These are phyloP conservation scores for Aspergillus proliferans DNA, from an alignment of 2,329 filamentous ascomycete genomes.

Conservation along the genomic window DNA sequence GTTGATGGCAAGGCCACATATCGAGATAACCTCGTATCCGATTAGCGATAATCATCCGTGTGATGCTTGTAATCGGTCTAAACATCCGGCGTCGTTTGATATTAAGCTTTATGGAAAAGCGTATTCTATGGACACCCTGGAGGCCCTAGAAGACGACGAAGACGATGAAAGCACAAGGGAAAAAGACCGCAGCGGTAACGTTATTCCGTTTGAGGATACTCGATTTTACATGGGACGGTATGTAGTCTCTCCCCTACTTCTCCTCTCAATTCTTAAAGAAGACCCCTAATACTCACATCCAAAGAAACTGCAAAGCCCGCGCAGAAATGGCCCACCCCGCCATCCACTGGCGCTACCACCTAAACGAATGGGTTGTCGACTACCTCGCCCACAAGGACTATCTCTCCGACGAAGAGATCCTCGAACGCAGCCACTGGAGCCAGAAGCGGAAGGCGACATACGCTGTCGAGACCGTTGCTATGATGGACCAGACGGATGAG, in stretches of 20 bases:
- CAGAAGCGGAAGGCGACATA: slow-evolving; percentile 53
- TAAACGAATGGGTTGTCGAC: slow-evolving; percentile 65
- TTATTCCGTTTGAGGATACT: slow-evolving; percentile 39
- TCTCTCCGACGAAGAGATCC: slow-evolving; percentile 51
- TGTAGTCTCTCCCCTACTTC: slow-evolving; percentile 4
- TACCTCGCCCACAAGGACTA: slow-evolving; percentile 56
- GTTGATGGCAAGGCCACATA: slow-evolving; percentile 59
- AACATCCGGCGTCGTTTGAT: slow-evolving; percentile 61
- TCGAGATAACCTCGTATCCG: slow-evolving; percentile 46
- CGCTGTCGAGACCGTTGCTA: slow-evolving; percentile 58
- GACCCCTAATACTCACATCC: neutral
- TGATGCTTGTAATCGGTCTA: slow-evolving; percentile 64
- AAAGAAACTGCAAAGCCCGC: slow-evolving; percentile 53
- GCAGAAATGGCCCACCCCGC: slow-evolving; percentile 66
- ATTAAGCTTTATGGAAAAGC: slow-evolving; percentile 59
- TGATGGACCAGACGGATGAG: slow-evolving; percentile 56
- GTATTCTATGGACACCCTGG: slow-evolving; percentile 61
- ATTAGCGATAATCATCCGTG: slow-evolving; percentile 48
- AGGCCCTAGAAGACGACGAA: slow-evolving; percentile 50
- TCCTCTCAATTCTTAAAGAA: neutral
- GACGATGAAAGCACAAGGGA: slow-evolving; percentile 28
- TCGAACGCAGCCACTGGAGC: slow-evolving; percentile 57
- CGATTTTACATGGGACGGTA: slow-evolving; percentile 51
- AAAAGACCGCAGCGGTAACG: slow-evolving; percentile 40
- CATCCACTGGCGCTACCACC: slow-evolving; percentile 67